Conservation (phyloP, 805 yeast species). For the Spathaspora girioi region DNA sequence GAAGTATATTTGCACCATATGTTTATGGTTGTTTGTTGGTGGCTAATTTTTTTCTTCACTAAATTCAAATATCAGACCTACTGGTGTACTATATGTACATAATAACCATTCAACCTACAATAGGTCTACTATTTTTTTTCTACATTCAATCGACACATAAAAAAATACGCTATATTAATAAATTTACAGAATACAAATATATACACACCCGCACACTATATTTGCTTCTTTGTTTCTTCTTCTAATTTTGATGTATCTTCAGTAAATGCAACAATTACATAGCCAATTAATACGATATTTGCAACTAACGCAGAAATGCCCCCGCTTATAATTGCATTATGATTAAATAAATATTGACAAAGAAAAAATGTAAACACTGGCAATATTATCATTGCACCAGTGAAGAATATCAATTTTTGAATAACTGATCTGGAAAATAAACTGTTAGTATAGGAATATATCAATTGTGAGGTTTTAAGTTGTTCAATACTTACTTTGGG, state of each 20-base stretch:
- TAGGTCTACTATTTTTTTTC: neutral
- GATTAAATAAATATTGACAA: constrained; percentile 41
- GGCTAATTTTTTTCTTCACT: neutral
- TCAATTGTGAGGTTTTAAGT: neutral
- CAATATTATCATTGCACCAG: constrained; percentile 69
- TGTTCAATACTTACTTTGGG: constrained; percentile 31
- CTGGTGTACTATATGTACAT: neutral
- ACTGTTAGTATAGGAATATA: constrained; percentile 8
- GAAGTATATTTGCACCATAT: neutral
- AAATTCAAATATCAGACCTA: neutral
- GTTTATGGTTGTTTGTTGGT: neutral
- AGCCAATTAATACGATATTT: constrained; percentile 68
- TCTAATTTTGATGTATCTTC: constrained; percentile 48
- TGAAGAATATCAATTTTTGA: constrained; percentile 66
- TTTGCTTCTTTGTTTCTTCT: constrained; percentile 6
- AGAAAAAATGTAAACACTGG: constrained; percentile 65
- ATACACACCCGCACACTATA: neutral
- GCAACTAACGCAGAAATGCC: constrained; percentile 79
- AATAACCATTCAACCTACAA: neutral
- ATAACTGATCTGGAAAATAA: constrained; percentile 49
- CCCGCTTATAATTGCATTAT: constrained; percentile 66
- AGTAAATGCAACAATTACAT: constrained; percentile 68
- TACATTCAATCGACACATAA: neutral
- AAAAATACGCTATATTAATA: neutral
- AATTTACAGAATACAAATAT: neutral